A percentile compares a stretch with the other conserved stretches of the same genome.
Evolutionary conservation across 2,329 filamentous ascomycete species (phyloP).

Genomic region (Colletotrichum orchidophilum): DNA sequence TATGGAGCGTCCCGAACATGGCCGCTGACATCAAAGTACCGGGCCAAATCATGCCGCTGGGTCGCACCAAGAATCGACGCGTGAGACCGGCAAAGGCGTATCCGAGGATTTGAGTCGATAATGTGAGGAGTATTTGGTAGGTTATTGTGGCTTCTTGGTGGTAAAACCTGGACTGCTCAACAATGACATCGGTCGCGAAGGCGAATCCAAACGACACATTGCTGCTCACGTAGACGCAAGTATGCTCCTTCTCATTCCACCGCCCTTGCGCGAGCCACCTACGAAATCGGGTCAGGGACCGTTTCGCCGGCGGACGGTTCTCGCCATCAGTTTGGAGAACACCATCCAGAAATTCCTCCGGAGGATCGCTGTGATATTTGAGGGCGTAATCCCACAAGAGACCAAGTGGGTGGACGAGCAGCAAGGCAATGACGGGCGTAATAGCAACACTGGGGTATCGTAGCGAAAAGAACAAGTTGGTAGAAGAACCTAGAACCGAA

Average conservation of each 20-base stretch:
- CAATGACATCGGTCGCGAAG: slow-evolving; percentile 89
- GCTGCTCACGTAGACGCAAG: slow-evolving; percentile 88
- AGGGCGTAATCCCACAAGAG: slow-evolving; percentile 80
- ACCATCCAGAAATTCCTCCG: slow-evolving; percentile 48
- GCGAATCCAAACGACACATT: slow-evolving; percentile 92
- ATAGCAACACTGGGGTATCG: slow-evolving; percentile 92
- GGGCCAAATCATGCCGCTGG: slow-evolving; percentile 92
- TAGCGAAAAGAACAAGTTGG: slow-evolving; percentile 88
- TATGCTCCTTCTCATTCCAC: slow-evolving; percentile 92
- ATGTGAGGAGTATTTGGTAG: slow-evolving; percentile 84
- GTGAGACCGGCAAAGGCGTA: slow-evolving; percentile 88
- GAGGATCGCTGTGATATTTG: slow-evolving; percentile 53
- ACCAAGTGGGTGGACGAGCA: slow-evolving; percentile 86
- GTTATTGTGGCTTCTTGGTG: slow-evolving; percentile 79
- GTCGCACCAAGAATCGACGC: slow-evolving; percentile 82
- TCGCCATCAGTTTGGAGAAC: slow-evolving; percentile 35
- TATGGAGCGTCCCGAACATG: slow-evolving; percentile 89
- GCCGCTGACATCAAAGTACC: slow-evolving; percentile 87
- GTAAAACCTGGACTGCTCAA: slow-evolving; percentile 91
- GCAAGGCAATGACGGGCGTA: slow-evolving; percentile 85
- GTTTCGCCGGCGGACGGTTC: slow-evolving; percentile 10
- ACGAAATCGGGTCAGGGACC: slow-evolving; percentile 57
- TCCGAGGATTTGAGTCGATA: slow-evolving; percentile 87
- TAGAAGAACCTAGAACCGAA: slow-evolving; percentile 82
- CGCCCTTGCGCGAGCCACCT: slow-evolving; percentile 81